phyloP scores from a whole-genome alignment of 2,329 filamentous ascomycete genomes.

The Fusarium marasasianum region DNA sequence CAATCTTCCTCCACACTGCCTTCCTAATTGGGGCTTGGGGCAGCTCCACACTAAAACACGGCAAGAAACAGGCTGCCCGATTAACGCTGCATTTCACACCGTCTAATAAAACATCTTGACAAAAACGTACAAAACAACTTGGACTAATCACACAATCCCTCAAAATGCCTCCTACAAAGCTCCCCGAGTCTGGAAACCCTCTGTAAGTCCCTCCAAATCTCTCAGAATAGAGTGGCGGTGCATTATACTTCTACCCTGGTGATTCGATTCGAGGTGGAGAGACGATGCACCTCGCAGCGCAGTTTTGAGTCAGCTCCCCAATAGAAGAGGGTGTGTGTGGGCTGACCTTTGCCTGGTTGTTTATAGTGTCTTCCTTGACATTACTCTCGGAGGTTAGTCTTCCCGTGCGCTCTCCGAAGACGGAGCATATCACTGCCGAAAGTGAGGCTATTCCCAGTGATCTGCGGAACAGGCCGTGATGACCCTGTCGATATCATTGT shows the following conservation, averaged over 20 bases:
- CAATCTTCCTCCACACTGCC: constrained; percentile 17
- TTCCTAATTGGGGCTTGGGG: constrained; percentile 9
- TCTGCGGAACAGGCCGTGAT: background rate
- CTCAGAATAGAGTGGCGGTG: constrained; percentile 20
- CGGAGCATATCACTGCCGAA: constrained; percentile 5
- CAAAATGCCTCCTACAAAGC: constrained; percentile 56
- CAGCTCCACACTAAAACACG: constrained; percentile 25
- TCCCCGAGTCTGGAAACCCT: constrained; percentile 59
- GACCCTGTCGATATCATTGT: background rate
- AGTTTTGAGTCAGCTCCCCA: constrained; percentile 29
- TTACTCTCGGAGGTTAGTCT: constrained; percentile 75
- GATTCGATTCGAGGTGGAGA: constrained; percentile 25
- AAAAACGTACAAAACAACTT: background rate
- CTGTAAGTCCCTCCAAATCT: constrained; percentile 50
- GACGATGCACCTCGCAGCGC: constrained; percentile 12
- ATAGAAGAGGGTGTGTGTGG: constrained; percentile 27
- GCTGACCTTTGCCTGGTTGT: constrained; percentile 32
- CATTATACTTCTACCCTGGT: constrained; percentile 19
- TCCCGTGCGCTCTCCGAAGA: constrained; percentile 12
- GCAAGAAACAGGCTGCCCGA: background rate
- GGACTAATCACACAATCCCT: background rate
- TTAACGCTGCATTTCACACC: constrained; percentile 3
- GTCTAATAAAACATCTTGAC: constrained; percentile 5
- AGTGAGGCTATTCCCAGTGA: constrained; percentile 33
- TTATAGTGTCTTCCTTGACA: constrained; percentile 75